These are phyloP conservation scores for Barbarea vulgaris DNA, from an alignment of 345 rosid genomes.

Conservation along the genomic window DNA sequence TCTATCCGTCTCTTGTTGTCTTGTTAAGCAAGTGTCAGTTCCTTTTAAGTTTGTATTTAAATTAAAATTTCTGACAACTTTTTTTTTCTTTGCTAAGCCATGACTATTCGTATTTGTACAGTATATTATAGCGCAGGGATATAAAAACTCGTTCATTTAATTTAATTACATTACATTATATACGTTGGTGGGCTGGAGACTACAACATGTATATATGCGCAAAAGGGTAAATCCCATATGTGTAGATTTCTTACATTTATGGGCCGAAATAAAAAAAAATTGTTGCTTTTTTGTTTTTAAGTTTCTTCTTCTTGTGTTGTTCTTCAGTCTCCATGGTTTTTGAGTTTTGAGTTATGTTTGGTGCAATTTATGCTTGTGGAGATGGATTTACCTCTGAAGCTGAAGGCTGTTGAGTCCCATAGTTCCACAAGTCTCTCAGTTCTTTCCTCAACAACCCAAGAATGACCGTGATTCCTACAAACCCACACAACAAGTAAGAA, in stretches of 20 bases:
- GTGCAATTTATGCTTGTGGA: conserved; percentile 23
- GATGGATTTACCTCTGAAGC: conserved; percentile 29
- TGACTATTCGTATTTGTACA: background rate
- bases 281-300: background rate
- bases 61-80: background rate
- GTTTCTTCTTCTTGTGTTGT: background rate
- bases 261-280: background rate
- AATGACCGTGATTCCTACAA: conserved; percentile 58
- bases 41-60: background rate
- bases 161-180: conserved; percentile 3
- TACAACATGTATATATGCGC: conserved; percentile 13
- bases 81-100: background rate
- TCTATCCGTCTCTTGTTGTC: background rate
- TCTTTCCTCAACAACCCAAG: conserved; percentile 71
- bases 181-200: conserved; percentile 14
- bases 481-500: conserved; percentile 5
- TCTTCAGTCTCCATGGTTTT: conserved; percentile 2
- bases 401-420: conserved; percentile 42
- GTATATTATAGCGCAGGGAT: background rate
- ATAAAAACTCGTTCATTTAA: background rate
- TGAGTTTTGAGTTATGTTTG: background rate
- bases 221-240: background rate
- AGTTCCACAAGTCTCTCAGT: conserved; percentile 62
- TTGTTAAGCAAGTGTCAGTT: background rate
- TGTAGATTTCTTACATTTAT: conserved; percentile 16